Evolutionary conservation across 1,284 basidiomycete genomes (phyloP).

Genomic region (Cryptococcus sp.): DNA sequence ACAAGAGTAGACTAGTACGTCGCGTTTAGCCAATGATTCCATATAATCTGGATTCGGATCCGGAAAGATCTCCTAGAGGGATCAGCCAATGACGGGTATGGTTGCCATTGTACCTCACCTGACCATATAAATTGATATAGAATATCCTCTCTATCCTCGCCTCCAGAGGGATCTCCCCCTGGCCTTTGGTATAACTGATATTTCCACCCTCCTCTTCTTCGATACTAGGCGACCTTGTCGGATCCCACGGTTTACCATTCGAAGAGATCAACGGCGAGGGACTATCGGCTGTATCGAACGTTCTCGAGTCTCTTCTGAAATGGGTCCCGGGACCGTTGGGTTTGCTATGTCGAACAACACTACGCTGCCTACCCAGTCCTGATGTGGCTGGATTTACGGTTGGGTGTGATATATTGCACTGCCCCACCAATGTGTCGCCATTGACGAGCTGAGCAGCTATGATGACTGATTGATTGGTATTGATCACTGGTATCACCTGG

Average conservation of each 20-base stretch:
- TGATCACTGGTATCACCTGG: conserved; percentile 73
- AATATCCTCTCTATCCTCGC: conserved; percentile 66
- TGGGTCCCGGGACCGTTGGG: conserved; percentile 4
- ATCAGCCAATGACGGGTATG: conserved; percentile 3
- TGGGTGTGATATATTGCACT: conserved; percentile 97
- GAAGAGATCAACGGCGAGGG: conserved; percentile 10
- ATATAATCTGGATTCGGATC: conserved; percentile 79
- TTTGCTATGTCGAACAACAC: conserved; percentile 5
- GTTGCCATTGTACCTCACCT: conserved; percentile 49
- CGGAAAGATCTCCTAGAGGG: conserved; percentile 69
- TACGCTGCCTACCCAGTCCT: not conserved
- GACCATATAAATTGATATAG: conserved; percentile 91
- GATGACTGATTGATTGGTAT: conserved; percentile 92
- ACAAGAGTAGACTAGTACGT: conserved; percentile 82
- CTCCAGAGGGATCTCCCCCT: conserved; percentile 58
- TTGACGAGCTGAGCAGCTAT: conserved; percentile 91
- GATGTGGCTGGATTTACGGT: conserved; percentile 43
- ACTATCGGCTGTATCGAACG: conserved; percentile 41
- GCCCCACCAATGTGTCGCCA: conserved; percentile 76
- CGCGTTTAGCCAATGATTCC: conserved; percentile 59
- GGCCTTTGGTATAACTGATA: conserved; percentile 43
- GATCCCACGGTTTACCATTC: conserved; percentile 4
- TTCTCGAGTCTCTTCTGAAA: conserved; percentile 39
- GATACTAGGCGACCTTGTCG: conserved; percentile 48
- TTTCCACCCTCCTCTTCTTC: conserved; percentile 53